A percentile compares a stretch with the other conserved stretches of the same genome.
Evolutionary conservation across 768 basidiomycete genomes (phyloP).

Genomic region (Daedaleopsis sinensis): DNA sequence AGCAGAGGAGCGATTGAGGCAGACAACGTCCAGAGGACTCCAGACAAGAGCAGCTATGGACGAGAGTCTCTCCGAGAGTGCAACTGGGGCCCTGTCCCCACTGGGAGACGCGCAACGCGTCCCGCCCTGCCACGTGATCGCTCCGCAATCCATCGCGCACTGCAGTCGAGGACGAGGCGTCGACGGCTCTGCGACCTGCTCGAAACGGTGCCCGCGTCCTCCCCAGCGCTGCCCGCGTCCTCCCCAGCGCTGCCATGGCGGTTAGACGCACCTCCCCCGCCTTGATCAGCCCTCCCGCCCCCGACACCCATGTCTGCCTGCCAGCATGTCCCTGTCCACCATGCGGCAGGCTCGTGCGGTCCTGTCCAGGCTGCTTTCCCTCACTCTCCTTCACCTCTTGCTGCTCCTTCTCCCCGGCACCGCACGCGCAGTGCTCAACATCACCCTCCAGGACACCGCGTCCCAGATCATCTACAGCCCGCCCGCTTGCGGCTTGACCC

Average conservation of each 20-base stretch:
- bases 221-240: too few species aligned
- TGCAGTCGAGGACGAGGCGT: too few species aligned
- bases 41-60: too few species aligned
- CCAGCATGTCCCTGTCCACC: constrained; percentile 17
- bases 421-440: constrained; percentile 14
- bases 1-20: too few species aligned
- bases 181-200: too few species aligned
- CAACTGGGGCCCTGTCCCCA: too few species aligned
- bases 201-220: too few species aligned
- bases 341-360: constrained; percentile 9
- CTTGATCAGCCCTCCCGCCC: constrained; percentile 9
- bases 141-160: too few species aligned
- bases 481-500: constrained; percentile 23
- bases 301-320: constrained; percentile 17
- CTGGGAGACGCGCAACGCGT: too few species aligned
- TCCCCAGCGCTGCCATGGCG: constrained; percentile 22
- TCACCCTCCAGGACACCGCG: constrained; percentile 25
- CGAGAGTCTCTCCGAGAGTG: too few species aligned
- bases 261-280: constrained; percentile 18
- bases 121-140: too few species aligned
- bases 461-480: constrained; percentile 26
- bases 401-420: neutral
- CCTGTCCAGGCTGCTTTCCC: constrained; percentile 2
- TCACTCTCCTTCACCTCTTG: constrained; percentile 4
- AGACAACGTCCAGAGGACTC: too few species aligned